These are phyloP conservation scores for Coniochaeta prunicola DNA, from an alignment of 2,329 filamentous ascomycete species.

Conservation along the genomic window DNA sequence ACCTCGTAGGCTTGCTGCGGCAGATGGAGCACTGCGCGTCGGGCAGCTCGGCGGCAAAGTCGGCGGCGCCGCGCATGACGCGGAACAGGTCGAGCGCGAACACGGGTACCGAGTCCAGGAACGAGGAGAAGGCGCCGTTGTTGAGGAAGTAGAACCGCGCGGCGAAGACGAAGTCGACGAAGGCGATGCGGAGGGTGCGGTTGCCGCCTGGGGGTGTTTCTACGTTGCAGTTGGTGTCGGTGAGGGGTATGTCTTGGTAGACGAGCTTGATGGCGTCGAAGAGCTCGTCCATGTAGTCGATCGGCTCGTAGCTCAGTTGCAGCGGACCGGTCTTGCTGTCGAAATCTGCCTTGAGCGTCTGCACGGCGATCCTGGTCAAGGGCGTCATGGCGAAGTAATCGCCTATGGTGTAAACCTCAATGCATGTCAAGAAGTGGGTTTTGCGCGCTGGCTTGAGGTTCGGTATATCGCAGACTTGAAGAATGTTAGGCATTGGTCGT, in stretches of 20 bases:
- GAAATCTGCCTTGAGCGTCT: conserved; percentile 10
- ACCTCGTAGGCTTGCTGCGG: conserved; percentile 6
- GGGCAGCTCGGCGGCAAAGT: conserved; percentile 9
- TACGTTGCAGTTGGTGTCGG: not conserved
- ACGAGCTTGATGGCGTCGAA: conserved; percentile 12
- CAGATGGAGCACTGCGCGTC: conserved; percentile 9
- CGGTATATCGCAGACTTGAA: conserved; percentile 9
- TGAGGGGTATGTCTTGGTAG: conserved; percentile 9
- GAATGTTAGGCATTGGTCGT: not conserved
- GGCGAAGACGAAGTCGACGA: conserved; percentile 11
- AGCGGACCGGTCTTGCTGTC: conserved; percentile 7
- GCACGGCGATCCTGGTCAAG: conserved; percentile 12
- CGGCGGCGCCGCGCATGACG: conserved; percentile 9
- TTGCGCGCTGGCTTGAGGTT: conserved; percentile 5
- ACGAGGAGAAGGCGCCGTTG: conserved; percentile 8
- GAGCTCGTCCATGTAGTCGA: conserved; percentile 13
- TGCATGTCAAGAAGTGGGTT: conserved; percentile 13
- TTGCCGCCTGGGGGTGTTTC: not conserved
- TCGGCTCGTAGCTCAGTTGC: conserved; percentile 8
- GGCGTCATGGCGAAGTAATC: conserved; percentile 12
- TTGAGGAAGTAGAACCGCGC: conserved; percentile 12
- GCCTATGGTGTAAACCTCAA: conserved; percentile 12
- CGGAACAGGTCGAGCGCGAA: conserved; percentile 14
- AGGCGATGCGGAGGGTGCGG: conserved; percentile 7
- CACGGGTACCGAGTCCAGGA: conserved; percentile 9